These are phyloP conservation scores for Puccinia horiana DNA, from an alignment of 1,284 basidiomycete genomes.

Conservation along the genomic window DNA sequence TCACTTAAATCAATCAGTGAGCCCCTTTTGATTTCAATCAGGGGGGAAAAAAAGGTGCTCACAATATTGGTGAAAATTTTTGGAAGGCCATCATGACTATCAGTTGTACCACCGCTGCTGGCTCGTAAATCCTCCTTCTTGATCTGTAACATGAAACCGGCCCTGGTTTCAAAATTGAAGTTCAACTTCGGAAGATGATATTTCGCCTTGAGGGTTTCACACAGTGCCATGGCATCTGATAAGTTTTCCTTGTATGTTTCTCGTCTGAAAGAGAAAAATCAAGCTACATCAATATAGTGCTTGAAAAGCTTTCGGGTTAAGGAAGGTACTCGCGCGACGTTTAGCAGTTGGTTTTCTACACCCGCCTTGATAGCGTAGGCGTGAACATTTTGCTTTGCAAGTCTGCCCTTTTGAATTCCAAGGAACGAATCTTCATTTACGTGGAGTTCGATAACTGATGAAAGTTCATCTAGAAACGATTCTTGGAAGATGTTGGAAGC, in stretches of 20 bases:
- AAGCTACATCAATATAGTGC: not conserved
- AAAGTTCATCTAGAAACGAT: constrained; percentile 27
- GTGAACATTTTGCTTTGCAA: constrained; percentile 49
- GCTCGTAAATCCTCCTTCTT: constrained; percentile 51
- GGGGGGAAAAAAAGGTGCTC: not conserved
- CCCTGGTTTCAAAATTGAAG: constrained; percentile 49
- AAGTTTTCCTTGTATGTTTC: constrained; percentile 52
- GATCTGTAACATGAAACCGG: constrained; percentile 51
- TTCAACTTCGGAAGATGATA: constrained; percentile 50
- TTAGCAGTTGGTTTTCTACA: constrained; percentile 32
- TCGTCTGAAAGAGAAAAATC: constrained; percentile 17
- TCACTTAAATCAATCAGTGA: not conserved
- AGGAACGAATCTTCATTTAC: constrained; percentile 46
- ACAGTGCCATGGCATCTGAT: constrained; percentile 51
- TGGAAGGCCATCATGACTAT: constrained; percentile 37
- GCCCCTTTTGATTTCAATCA: too few species aligned
- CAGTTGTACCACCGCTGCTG: not conserved
- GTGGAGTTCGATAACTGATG: constrained; percentile 17
- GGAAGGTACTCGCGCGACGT: constrained; percentile 38
- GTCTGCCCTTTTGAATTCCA: constrained; percentile 44
- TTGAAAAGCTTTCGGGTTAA: not conserved
- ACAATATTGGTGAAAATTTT: constrained; percentile 54
- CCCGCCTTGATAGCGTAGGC: constrained; percentile 47
- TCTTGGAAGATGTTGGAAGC: constrained; percentile 36
- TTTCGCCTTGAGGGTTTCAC: constrained; percentile 45